Base-by-base conservation (phyloP, 2,329 filamentous ascomycete genomes). In the Fusarium sulawesiense region DNA sequence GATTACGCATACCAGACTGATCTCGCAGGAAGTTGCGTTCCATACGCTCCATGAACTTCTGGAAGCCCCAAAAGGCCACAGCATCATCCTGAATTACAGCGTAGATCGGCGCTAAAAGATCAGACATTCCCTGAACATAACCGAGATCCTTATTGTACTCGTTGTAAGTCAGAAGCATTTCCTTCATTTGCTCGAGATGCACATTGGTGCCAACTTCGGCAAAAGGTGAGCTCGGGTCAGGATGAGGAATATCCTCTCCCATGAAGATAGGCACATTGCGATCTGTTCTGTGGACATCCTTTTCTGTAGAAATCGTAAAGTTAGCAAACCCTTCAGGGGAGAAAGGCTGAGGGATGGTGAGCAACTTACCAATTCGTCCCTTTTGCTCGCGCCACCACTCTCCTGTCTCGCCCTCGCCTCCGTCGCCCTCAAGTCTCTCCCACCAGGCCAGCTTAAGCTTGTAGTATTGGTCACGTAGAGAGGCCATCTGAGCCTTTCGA, bases 81-180 rank as follows among this genome's bases (percentile, higher is more conserved):
- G 96, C 95, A 77, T 99, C 96, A 78, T 99, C 97, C 82, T 99
- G 96, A 82, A 98, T 91, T 23, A 99, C 93, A 6, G 96, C 96
- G 77, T 99, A 99, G 64, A 99, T 93, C 3, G 96, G 96, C 0
- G 96, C 94, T 11, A 99, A 88, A 2, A 99, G 88, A 80, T 99
- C 96, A 14, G 94, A 98, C 96, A 99, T 99, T 66, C 96, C 96
- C 83, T 99, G 96, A 3, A 99, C 96, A 77, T 99, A 99, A 50
- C 97, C 96, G 4, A 99, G 87, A 62, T 96, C 93, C 63, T 90
- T 92, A 82, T 99, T 99, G 82, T 97, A 97, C 81, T 99, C 96
- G 78, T 99, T 98, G 80, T 99, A 99, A 0, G 96, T 98, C 20
- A 99, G 86, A 1, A 99, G 90, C 93, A 99, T 97, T 78, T 99